Evolutionary conservation across 768 basidiomycete species (phyloP).

Genomic region (Lentinula guzmanii): DNA sequence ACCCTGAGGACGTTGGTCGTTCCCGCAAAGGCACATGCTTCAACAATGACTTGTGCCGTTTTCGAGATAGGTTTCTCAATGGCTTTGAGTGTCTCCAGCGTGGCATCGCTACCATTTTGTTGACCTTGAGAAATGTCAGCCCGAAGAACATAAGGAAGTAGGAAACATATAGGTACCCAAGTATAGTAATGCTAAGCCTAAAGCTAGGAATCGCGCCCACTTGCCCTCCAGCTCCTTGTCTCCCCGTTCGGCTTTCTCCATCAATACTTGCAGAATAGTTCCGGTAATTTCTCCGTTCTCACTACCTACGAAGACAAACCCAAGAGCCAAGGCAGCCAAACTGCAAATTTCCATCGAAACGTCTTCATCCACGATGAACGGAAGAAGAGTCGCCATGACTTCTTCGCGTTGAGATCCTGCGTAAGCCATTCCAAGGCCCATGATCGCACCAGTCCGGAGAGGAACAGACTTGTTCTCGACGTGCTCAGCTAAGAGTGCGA

Average conservation of each 20-base stretch:
- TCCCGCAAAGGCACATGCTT: constrained; percentile 91
- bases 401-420: constrained; percentile 92
- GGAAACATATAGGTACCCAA: constrained; percentile 52
- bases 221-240: constrained; percentile 81
- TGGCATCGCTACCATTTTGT: constrained; percentile 91
- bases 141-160: no score
- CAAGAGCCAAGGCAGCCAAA: constrained; percentile 81
- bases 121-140: constrained; percentile 47
- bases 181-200: constrained; percentile 87
- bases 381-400: constrained; percentile 69
- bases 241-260: constrained; percentile 65
- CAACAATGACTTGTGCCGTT: constrained; percentile 87
- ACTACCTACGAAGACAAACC: constrained; percentile 94
- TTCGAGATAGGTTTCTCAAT: constrained; percentile 91
- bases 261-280: constrained; percentile 84
- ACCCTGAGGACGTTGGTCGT: constrained; percentile 94
- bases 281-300: constrained; percentile 90
- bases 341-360: constrained; percentile 86
- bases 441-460: constrained; percentile 82
- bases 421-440: constrained; percentile 92
- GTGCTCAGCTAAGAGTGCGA: constrained; percentile 87
- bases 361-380: constrained; percentile 74
- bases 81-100: constrained; percentile 87
- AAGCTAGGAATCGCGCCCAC: constrained; percentile 87
- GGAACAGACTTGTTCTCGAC: constrained; percentile 81